Evolutionary conservation across 1,139 yeast genomes (phyloP).

Genomic region (Hansenula sp.): DNA sequence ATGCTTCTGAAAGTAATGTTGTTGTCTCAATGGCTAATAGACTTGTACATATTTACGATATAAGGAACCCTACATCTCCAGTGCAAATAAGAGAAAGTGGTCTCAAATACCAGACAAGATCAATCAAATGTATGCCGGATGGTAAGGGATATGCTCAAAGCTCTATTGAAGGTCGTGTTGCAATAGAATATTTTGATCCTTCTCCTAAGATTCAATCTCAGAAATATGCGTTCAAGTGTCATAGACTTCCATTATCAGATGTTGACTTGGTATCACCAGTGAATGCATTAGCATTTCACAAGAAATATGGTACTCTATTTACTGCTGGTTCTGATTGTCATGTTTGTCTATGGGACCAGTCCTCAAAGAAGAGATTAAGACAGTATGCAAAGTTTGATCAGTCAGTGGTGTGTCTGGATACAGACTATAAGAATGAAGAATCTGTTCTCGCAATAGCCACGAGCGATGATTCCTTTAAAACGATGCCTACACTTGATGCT

Average conservation of each 20-base stretch:
- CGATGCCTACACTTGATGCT: slow-evolving; percentile 21
- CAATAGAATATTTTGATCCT: slow-evolving; percentile 67
- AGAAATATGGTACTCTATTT: slow-evolving; percentile 43
- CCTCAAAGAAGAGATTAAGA: slow-evolving; percentile 54
- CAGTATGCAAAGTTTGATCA: slow-evolving; percentile 50
- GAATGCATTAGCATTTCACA: slow-evolving; percentile 58
- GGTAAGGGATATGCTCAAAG: slow-evolving; percentile 69
- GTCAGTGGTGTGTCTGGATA: slow-evolving; percentile 48
- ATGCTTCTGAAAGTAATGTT: slow-evolving; percentile 41
- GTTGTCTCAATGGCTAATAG: slow-evolving; percentile 57
- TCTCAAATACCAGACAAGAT: slow-evolving; percentile 65
- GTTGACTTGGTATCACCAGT: slow-evolving; percentile 74
- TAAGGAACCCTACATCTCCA: slow-evolving; percentile 41
- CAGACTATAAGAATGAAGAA: slow-evolving; percentile 25
- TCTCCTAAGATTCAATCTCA: slow-evolving; percentile 40
- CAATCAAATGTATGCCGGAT: slow-evolving; percentile 52
- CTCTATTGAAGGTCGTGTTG: slow-evolving; percentile 86
- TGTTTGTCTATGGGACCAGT: slow-evolving; percentile 75
- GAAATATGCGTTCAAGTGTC: slow-evolving; percentile 83
- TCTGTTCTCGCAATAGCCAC: slow-evolving; percentile 53
- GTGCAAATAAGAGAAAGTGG: slow-evolving; percentile 62
- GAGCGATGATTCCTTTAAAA: slow-evolving; percentile 54
- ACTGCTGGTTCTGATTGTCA: slow-evolving; percentile 81
- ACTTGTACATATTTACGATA: slow-evolving; percentile 55
- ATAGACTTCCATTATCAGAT: slow-evolving; percentile 43